A percentile compares a stretch with the other conserved stretches of the same genome.
Evolutionary conservation across 2,329 filamentous ascomycete species (phyloP).

Genomic region (Zopfia rhizophila): DNA sequence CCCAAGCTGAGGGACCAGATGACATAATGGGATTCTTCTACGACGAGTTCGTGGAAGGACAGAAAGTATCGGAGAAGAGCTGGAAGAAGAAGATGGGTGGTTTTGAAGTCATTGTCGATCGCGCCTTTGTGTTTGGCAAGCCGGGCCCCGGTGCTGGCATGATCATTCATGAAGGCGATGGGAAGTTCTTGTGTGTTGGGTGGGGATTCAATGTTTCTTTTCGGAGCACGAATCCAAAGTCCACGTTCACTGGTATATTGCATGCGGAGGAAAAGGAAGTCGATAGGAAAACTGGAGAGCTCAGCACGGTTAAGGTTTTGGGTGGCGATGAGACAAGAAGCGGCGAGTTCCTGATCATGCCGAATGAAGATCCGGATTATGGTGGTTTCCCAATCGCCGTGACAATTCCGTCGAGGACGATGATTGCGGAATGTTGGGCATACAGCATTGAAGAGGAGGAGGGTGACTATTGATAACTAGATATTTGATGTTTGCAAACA

Average conservation of each 20-base stretch:
- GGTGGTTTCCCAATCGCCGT: conserved; percentile 66
- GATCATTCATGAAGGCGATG: conserved; percentile 53
- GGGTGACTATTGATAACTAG: conserved; percentile 21
- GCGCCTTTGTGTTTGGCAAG: conserved; percentile 59
- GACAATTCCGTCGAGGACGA: conserved; percentile 63
- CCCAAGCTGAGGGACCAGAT: conserved; percentile 47
- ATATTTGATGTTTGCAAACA: neutral
- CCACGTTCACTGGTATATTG: conserved; percentile 57
- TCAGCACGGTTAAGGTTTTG: conserved; percentile 51
- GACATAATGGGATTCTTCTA: conserved; percentile 57
- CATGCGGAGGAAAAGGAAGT: conserved; percentile 55
- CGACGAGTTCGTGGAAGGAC: conserved; percentile 47
- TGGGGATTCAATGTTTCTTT: conserved; percentile 56
- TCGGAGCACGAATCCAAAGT: conserved; percentile 37
- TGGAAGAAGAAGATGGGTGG: conserved; percentile 47
- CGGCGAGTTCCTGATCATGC: conserved; percentile 65
- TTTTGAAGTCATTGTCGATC: conserved; percentile 53
- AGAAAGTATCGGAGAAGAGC: conserved; percentile 38
- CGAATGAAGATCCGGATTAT: conserved; percentile 66
- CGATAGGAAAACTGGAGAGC: conserved; percentile 47
- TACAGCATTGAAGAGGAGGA: conserved; percentile 38
- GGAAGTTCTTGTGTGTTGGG: conserved; percentile 57
- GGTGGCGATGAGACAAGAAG: conserved; percentile 61
- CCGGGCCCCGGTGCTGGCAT: conserved; percentile 55
- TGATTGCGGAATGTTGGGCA: conserved; percentile 37